Evolutionary conservation across 495 filamentous ascomycete genomes (phyloP).

Genomic region (Mycothermus thermophilus): DNA sequence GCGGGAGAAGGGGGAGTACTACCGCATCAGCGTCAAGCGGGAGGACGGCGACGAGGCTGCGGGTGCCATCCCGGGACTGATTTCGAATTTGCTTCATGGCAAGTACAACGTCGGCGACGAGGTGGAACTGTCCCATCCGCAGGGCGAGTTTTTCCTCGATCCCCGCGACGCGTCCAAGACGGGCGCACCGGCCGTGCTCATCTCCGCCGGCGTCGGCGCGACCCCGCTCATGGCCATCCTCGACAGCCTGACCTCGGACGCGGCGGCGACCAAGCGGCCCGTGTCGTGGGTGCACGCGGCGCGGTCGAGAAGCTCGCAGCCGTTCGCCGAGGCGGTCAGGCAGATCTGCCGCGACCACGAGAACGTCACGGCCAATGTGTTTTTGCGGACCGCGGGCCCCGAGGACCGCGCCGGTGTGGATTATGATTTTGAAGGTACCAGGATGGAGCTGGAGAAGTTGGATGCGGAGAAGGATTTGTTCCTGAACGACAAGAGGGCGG

Average conservation of each 20-base stretch:
- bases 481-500: constrained; percentile 33
- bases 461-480: constrained; percentile 39
- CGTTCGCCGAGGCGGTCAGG: constrained; percentile 41
- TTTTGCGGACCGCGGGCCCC: constrained; percentile 23
- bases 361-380: constrained; percentile 28
- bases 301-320: constrained; percentile 32
- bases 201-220: constrained; percentile 56
- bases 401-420: constrained; percentile 38
- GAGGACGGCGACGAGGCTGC: constrained; percentile 38
- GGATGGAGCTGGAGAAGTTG: constrained; percentile 39
- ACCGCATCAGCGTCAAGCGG: constrained; percentile 57
- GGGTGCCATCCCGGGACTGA: constrained; percentile 41
- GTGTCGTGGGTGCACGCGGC: constrained; percentile 57
- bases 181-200: constrained; percentile 44
- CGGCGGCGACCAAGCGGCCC: constrained; percentile 26
- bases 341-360: constrained; percentile 31
- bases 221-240: constrained; percentile 55
- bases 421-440: constrained; percentile 40
- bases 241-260: constrained; percentile 28
- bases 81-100: constrained; percentile 58
- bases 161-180: constrained; percentile 22
- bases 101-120: constrained; percentile 44
- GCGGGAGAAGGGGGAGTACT: constrained; percentile 31
- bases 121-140: constrained; percentile 52
- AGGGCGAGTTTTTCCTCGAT: constrained; percentile 53